Percentiles rank a stretch among this genome's conserved stretches.
phyloP scores from a whole-genome alignment of 768 basidiomycete species.

The Tubosaeta sp. region DNA sequence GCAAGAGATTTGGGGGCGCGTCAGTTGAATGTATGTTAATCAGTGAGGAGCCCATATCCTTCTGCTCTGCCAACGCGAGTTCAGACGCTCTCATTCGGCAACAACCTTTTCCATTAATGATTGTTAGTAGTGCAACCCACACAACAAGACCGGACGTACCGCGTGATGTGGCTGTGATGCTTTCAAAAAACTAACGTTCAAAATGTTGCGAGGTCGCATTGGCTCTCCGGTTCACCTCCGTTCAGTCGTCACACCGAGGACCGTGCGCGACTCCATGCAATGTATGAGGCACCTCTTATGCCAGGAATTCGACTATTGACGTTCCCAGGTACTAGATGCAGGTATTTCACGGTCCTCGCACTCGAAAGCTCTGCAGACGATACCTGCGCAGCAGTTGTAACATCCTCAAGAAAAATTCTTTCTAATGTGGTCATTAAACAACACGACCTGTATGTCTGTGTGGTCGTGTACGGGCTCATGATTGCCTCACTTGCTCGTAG shows the following conservation, averaged over 20 bases:
- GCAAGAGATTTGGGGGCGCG: too few species aligned
- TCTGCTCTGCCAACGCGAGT: too few species aligned
- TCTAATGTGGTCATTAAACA: conserved; percentile 89
- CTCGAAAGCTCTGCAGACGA: conserved; percentile 93
- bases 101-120: too few species aligned
- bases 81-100: too few species aligned
- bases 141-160: too few species aligned
- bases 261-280: not conserved
- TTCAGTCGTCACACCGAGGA: not conserved
- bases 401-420: conserved; percentile 61
- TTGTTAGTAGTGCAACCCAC: too few species aligned
- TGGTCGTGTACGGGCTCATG: not conserved
- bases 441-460: conserved; percentile 31
- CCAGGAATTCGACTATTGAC: not conserved
- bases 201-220: not conserved
- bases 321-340: not conserved
- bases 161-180: not conserved
- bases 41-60: too few species aligned
- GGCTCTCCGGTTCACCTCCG: not conserved
- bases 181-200: not conserved
- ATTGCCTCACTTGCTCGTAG: conserved; percentile 4
- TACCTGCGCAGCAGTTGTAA: conserved; percentile 85
- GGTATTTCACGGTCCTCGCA: conserved; percentile 60
- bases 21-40: too few species aligned
- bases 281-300: not conserved